Evolutionary conservation across 1,139 yeast genomes (phyloP).

Genomic region (Hyphopichia wangnamkhiaoensis): DNA sequence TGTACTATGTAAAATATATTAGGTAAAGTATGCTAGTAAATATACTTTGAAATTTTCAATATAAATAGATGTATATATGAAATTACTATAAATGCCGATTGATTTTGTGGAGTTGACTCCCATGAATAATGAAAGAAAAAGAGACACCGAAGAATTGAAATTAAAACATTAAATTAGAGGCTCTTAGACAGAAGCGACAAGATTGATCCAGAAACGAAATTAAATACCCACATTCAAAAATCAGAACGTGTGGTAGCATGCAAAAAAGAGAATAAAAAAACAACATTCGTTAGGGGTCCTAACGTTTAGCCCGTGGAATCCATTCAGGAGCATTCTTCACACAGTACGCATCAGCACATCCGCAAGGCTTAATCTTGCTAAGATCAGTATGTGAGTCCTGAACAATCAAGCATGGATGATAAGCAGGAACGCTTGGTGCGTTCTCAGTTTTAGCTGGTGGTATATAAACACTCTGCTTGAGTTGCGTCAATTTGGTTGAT

Average conservation of each 20-base stretch:
- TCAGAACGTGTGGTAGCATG: not conserved
- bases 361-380: slow-evolving; percentile 40
- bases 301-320: slow-evolving; percentile 36
- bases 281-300: not conserved
- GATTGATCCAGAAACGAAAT: not conserved
- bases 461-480: slow-evolving; percentile 32
- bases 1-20: no score
- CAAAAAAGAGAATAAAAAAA: no score
- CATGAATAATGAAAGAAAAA: not conserved
- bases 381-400: slow-evolving; percentile 46
- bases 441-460: slow-evolving; percentile 25
- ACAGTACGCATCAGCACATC: slow-evolving; percentile 47
- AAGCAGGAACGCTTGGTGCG: slow-evolving; percentile 30
- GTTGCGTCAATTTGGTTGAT: slow-evolving; percentile 25
- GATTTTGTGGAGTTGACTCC: no score
- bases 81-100: no score
- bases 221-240: not conserved
- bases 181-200: no score
- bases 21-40: no score
- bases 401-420: slow-evolving; percentile 48
- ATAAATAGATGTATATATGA: no score
- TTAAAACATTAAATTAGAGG: not conserved
- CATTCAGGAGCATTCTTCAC: slow-evolving; percentile 44
- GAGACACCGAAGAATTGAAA: no score
- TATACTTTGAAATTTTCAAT: no score